Base-by-base conservation (phyloP, 1,139 yeast genomes). In the Lodderomyces orthopsilosis region DNA sequence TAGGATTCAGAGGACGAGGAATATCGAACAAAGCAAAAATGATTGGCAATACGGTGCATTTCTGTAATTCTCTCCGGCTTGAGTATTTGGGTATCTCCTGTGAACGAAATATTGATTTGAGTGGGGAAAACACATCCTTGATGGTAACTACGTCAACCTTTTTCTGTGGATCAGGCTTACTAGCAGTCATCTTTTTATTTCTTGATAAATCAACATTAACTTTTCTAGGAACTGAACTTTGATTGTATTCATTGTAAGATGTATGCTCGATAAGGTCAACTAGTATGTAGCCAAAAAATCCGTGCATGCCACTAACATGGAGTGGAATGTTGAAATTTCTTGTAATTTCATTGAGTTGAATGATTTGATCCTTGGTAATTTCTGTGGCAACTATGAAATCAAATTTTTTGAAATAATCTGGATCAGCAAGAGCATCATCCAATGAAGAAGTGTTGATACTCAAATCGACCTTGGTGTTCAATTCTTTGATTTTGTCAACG, bases 331-430 rank as follows among this genome's bases (percentile, higher is more conserved):
- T 68, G 22, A 74, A 65, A 2, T 57, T 45, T 51, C 97, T 75
- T 2, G 91, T 74, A 21, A 74, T 61, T 0, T 56, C 54, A 57
- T 89, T 87, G 30, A 85, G 53, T 14, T 56, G 48, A 7, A 66
- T 44, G 10, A 79, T 63, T 32, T 80, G 74, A 0, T 51, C 40
- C 40, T 73, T 72, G 6, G 57, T 52, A 23, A 85, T 59, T 48
- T 88, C 95, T 0, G 96, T 85, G 1, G 84, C 91, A 9, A 93
- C 79, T 2, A 91, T 75, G 43, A 91, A 64, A 55, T 85, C 88
- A 60, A 85, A 90, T 34, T 70, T 59, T n/a, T 66, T 55, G 52
- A 83, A 78, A 61, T 75, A 85, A 1, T 58, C 63, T 1, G 55
- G 55, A 17, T 62, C 56, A 10, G 45, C 41, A 7, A 61, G 49